Evolutionary conservation across 495 filamentous ascomycete genomes (phyloP).

Genomic region (Lentithecium fluviatile): DNA sequence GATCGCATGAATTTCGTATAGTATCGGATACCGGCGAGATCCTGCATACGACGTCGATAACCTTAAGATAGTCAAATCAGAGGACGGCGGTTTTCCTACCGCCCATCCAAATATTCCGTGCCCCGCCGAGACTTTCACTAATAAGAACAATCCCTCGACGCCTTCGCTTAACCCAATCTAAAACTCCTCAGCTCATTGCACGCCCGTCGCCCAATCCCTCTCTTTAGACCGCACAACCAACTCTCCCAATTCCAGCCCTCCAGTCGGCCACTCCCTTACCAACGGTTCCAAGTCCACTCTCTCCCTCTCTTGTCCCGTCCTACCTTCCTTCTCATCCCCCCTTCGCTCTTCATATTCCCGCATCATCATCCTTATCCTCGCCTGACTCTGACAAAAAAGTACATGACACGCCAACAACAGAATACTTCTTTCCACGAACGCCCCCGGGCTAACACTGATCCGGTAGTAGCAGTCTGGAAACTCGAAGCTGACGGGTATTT

Average conservation of each 20-base stretch:
- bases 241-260: background rate
- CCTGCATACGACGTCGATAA: too few relatives aligned
- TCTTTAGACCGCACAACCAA: too few relatives aligned
- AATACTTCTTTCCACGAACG: slow-evolving; percentile 10
- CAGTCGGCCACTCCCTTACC: background rate
- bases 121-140: too few relatives aligned
- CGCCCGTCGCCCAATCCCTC: too few relatives aligned
- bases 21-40: too few relatives aligned
- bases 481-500: slow-evolving; percentile 9
- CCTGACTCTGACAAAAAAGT: slow-evolving; percentile 24
- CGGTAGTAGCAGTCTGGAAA: slow-evolving; percentile 20
- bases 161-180: too few relatives aligned
- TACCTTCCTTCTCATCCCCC: background rate
- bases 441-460: background rate
- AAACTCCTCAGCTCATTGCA: too few relatives aligned
- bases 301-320: background rate
- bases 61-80: too few relatives aligned
- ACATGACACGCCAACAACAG: slow-evolving; percentile 19
- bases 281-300: slow-evolving; percentile 15
- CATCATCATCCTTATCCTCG: slow-evolving; percentile 8
- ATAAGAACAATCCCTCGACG: too few relatives aligned
- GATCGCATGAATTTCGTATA: too few relatives aligned
- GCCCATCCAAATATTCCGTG: too few relatives aligned
- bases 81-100: too few relatives aligned
- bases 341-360: background rate